Evolutionary conservation across 2,329 filamentous ascomycete species (phyloP), one percentile per base, ranked within the genome.

Genomic region (Torrubiellomyces zombiae): DNA sequence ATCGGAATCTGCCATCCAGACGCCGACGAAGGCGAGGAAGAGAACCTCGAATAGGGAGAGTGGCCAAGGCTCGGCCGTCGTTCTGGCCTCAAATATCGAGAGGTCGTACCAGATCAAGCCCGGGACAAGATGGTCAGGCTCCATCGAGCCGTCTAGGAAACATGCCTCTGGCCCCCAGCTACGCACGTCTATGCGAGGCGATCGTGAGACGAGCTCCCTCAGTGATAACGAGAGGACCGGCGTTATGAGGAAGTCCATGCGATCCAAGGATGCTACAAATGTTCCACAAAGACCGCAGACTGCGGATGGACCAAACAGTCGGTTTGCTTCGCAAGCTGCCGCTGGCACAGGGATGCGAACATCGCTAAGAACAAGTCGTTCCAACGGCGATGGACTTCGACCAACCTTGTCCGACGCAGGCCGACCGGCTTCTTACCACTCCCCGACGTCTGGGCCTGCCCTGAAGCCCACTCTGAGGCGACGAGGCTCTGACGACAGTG

Each of bases 401-500:
- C 22, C 34, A 13, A 23, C 20, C 18, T 11, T 32, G 21, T 18
- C 19, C 19, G 31, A 27, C n/a, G 20, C 34, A 18, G 27, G 29
- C 7, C 42, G 43, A 7, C 47, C 44, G 5, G 32, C 33, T 1
- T 51, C 48, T 5, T 47, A 48, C 26, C 43, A 50, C 13, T 37
- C 38, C 7, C 20, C 32, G 6, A 21, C 26, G 8, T 29, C 37
- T 6, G 33, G 34, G 19, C 28, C 37, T 18, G 28, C 33, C 14
- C 30, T 39, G 17, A 46, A 44, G 21, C 39, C 57, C 9, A 37
- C 40, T 5, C 47, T 69, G 7, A 52, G 55, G 29, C 63, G 73
- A 2, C 63, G 56, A 7, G 58, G 54, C 11, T 78, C 74, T 1
- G 69, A 72, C 35, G 73, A 66, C 15, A 81, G 75, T 39, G 74